phyloP scores from a whole-genome alignment of 2,329 filamentous ascomycete genomes.

The Graphium sp. region DNA sequence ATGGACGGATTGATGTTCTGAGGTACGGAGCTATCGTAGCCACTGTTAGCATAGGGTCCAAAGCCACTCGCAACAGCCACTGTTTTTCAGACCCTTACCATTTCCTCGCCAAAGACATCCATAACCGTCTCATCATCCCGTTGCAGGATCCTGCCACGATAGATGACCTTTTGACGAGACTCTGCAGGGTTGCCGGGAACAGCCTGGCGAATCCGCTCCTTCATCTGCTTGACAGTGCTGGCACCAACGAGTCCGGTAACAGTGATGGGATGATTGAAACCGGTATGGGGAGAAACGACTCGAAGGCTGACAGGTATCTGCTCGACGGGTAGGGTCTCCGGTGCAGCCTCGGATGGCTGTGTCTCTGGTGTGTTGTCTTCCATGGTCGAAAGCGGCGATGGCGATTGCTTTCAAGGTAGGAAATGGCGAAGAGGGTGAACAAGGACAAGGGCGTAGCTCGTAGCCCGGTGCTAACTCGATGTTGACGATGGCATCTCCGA shows the following conservation, averaged over 20 bases:
- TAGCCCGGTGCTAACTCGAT: no score
- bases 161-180: conserved; percentile 41
- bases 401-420: no score
- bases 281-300: conserved; percentile 43
- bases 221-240: conserved; percentile 39
- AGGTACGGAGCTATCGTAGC: conserved; percentile 19
- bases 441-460: no score
- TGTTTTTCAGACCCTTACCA: conserved; percentile 18
- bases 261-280: conserved; percentile 28
- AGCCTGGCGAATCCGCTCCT: conserved; percentile 36
- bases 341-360: no score
- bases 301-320: conserved; percentile 33
- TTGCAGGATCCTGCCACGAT: conserved; percentile 37
- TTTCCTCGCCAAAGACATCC: conserved; percentile 37
- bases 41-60: conserved; percentile 3
- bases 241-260: conserved; percentile 29
- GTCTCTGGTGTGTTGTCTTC: no score
- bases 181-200: conserved; percentile 31
- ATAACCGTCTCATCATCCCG: conserved; percentile 37
- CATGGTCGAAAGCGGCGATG: no score
- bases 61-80: no score
- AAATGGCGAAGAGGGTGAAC: no score
- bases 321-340: conserved; percentile 9
- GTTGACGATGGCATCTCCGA: no score
- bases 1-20: conserved; percentile 33